Conservation (phyloP, 2,329 filamentous ascomycete genomes). For the Thyridium curvatum region DNA sequence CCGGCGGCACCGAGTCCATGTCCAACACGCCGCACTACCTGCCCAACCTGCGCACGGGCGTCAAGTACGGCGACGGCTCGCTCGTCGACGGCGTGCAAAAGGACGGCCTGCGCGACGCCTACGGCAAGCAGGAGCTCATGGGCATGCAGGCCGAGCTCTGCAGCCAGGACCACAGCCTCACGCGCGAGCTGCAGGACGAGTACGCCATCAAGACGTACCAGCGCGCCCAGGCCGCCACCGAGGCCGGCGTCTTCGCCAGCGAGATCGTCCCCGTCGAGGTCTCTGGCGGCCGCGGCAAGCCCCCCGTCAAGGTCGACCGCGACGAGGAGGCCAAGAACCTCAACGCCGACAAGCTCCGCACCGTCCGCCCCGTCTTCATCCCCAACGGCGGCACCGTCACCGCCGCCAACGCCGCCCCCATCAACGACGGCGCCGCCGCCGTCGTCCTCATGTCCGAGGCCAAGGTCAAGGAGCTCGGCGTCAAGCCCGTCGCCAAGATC, state of each 20-base stretch:
- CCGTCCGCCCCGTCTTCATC: constrained; percentile 79
- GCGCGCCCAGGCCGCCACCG: constrained; percentile 81
- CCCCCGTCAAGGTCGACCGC: constrained; percentile 67
- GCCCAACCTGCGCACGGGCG: constrained; percentile 74
- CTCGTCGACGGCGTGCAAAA: constrained; percentile 88
- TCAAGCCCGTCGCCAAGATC: constrained; percentile 94
- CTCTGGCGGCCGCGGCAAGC: constrained; percentile 84
- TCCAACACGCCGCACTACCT: constrained; percentile 97
- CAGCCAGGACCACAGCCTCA: constrained; percentile 73
- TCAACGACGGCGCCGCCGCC: constrained; percentile 91
- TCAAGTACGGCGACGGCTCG: constrained; percentile 89
- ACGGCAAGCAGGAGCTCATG: constrained; percentile 92
- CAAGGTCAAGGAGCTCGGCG: constrained; percentile 83
- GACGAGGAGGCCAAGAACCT: constrained; percentile 98
- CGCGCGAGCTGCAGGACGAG: constrained; percentile 82
- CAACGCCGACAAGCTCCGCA: constrained; percentile 74
- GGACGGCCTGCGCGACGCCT: constrained; percentile 91
- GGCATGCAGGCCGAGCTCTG: constrained; percentile 90
- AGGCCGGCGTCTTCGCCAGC: constrained; percentile 70
- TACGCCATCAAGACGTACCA: constrained; percentile 95
- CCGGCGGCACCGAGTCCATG: constrained; percentile 96
- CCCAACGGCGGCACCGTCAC: constrained; percentile 82
- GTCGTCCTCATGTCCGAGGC: constrained; percentile 90
- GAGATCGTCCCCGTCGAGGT: constrained; percentile 92
- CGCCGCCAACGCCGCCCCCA: constrained; percentile 89